Base-by-base conservation (phyloP, 495 filamentous ascomycete genomes). In the Aspergillus campestris region DNA sequence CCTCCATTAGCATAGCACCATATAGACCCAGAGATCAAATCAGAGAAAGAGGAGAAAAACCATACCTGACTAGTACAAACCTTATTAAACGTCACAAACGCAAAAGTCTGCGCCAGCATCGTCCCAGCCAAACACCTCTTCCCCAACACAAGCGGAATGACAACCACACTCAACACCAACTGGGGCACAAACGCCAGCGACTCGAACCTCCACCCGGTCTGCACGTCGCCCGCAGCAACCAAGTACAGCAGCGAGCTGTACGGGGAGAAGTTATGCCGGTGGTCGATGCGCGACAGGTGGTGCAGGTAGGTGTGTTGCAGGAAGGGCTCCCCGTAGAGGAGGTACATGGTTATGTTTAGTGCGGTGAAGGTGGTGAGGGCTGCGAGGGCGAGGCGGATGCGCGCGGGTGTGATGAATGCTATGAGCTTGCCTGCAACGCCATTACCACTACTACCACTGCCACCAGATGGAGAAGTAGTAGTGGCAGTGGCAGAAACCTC, bases 101-200 rank as follows among this genome's bases (percentile, higher is more conserved):
- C 86, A 60, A 96, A 95, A 0, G 94, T 97, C 66, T 98, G 92
- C n/a, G 87, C 89, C n/a, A 98, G 76, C 81, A 97, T 87, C n/a
- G 89, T 77, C 1, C 82, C 75, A 1, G 92, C 73, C 0, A 98
- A 73, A 56, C 86, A 80, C 58, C 79, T 85, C 64, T 91, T 95
- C 7, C 87, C 87, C n/a, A 92, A 63, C 3, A 77, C 72, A 0
- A 92, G 59, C 3, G 92, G 94, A 35, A 98, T 81, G 1, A 82
- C 65, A 12, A 92, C 53, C 2, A 84, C 82, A 0, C 82, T 86
- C 24, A 97, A 74, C 30, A 86, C 53, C 0, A 98, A 65, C 58
- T 98, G 92, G 0, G 91, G 94, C 12, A 94, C 39, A 55, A 97
- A 98, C 3, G 92, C 90, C 12, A 92, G 60, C 0, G 82, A 83